These are phyloP conservation scores for Condylostoma magnum DNA, from an alignment of 169 alveolate species.

Conservation along the genomic window DNA sequence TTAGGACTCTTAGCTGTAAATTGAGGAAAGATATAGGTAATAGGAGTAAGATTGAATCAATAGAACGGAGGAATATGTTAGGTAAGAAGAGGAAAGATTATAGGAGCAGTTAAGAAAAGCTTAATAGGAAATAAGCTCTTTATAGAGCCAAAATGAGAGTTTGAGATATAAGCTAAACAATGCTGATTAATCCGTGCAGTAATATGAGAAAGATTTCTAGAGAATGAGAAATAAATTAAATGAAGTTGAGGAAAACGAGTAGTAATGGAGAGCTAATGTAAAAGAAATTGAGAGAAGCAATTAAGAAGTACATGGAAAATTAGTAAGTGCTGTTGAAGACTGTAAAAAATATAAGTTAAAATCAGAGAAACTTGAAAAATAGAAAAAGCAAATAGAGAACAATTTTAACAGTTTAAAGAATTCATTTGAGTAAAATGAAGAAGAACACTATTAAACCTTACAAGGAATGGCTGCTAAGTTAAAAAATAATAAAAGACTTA, in stretches of 20 bases:
- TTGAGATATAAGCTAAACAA: not conserved
- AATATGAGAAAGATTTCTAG: not conserved
- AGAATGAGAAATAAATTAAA: not conserved
- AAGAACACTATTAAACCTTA: not conserved
- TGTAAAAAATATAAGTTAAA: not conserved
- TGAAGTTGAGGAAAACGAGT: not conserved
- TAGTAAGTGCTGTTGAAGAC: not conserved
- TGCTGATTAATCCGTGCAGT: not conserved
- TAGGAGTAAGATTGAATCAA: not conserved
- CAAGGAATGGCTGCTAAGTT: constrained; percentile 1
- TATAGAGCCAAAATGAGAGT: not conserved
- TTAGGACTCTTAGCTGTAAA: not conserved
- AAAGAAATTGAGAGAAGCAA: not conserved
- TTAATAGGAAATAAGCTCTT: not conserved
- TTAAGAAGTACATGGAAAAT: not conserved
- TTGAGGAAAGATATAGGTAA: not conserved
- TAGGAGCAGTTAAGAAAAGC: not conserved
- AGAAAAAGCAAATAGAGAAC: not conserved
- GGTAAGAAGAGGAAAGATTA: not conserved
- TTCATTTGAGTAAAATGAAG: not conserved
- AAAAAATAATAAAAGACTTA: constrained; percentile 1
- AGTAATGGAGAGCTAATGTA: not conserved
- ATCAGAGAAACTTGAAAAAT: not conserved
- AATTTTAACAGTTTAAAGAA: not conserved
- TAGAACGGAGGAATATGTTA: not conserved